Evolutionary conservation across 345 rosid genomes (phyloP), one percentile per base, ranked within the genome.

Genomic region (Gossypium australe): DNA sequence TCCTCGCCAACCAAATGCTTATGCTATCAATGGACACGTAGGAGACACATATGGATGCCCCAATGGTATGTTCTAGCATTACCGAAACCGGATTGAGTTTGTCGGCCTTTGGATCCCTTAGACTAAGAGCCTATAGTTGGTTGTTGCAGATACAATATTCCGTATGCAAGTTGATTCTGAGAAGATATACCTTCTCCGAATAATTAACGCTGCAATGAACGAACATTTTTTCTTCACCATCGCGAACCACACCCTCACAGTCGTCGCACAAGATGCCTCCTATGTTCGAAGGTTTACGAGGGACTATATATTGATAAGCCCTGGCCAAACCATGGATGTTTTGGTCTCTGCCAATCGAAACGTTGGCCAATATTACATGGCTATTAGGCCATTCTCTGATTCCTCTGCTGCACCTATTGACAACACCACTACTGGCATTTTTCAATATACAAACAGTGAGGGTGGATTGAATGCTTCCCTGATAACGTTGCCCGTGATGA

Each of bases 241-340:
- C 3, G 76, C 76, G 0, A 53, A 70, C 14, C 84, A 84, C 81
- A 79, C 55, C 62, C 71, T 81, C 18, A 84, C 84, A 2, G 77
- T 81, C 0, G 85, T 84, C 1, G 87, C 78, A 18, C 38, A 22
- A 38, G 86, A 81, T 13, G 86, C 73, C 1, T 45, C 82, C 2
- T 84, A 81, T 55, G 43, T 77, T 3, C 75, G 71, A 51, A 79
- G 73, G 14, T 47, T 84, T 3, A 12, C 49, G 3, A 29, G 45
- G 3, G 3, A 61, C 2, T 79, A 74, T 58, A 10, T 84, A 8
- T 7, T 74, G 70, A 65, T 77, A 17, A 45, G 62, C 64, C 82
- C 86, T 0, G 84, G 86, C 10, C 80, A 79, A 66, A 84, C 86
- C 22, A 59, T 77, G 62, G 86, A 84, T 24, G 74, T 81, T 18